Base-by-base conservation (phyloP, 2,329 filamentous ascomycete genomes). In the Trichoderma semiorbis region DNA sequence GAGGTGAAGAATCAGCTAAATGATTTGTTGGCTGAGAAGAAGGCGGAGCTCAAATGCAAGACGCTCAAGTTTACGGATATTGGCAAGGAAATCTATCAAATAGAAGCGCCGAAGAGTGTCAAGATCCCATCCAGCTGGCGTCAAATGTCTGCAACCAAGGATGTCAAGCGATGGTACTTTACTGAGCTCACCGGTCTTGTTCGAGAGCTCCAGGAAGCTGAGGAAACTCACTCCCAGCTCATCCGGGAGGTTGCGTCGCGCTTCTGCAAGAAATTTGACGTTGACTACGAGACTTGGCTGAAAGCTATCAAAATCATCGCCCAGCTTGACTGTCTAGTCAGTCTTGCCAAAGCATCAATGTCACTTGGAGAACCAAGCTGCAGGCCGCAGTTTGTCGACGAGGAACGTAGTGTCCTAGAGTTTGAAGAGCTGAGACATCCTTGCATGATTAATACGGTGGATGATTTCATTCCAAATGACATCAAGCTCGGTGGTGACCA, bases 401-500 rank as follows among this genome's bases (percentile, higher is more conserved):
- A 92, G 64, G 91, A 96, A 74, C 90, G 95, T 61, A 97, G 93
- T 77, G 88, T 96, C 8, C 85, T 99, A n/a, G 92, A 98, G 72
- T 97, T 99, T 77, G 88, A 92, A 69, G 95, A 98, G 78, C 89
- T 99, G 70, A 92, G 96, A 39, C 96, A 99, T 79, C 96, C 96
- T 3, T 99, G 96, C 83, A 97, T 99, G 88, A 86, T 95, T 73
- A 93, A 92, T 73, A 93, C 91, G 3, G 93, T 97, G 2, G 91
- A 92, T 68, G 95, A 98, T 81, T 99, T 99, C 78, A 99, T 99
- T 73, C 96, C 96, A 5, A 99, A 99, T 77, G 93, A 98, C 78
- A 90, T 99, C 74, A 89, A 90, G 72, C 89, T 99, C 3, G 96
- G 96, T 72, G 96, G 96, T 7, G 85, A 91, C 11, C 85, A 87